Evolutionary conservation across 495 filamentous ascomycete genomes (phyloP), one percentile per base, ranked within the genome.

Genomic region (Lophiostoma macrostomum): DNA sequence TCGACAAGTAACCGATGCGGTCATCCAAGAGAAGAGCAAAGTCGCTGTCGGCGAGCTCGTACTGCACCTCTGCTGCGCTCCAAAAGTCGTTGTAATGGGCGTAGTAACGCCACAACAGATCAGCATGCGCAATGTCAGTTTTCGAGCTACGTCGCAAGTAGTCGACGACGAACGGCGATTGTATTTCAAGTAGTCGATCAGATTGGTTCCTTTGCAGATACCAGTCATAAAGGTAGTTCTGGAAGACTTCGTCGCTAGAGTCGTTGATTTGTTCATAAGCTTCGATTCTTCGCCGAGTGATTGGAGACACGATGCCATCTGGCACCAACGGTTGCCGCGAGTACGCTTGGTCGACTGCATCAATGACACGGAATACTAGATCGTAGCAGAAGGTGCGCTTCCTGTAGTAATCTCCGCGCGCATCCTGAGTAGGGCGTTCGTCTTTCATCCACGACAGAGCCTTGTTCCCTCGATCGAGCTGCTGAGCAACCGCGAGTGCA

Each of bases 161-260:
- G n/a, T 79, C 82, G 22, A 91, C 80, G 27, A 97, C 88, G 61
- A 87, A 87, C 0, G 82, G 78, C 11, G 93, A 95, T 44, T 88
- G 74, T 30, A 90, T 86, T 38, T 83, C 81, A 7, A 99, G 80
- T 30, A 99, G 76, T 3, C 88, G 83, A 45, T 97, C 88, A 22
- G 74, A 83, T 80, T 86, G 88, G 29, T 84, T 83, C 64, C 90
- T 84, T 28, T 76, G 69, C 34, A 96, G 78, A 67, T 97, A 96
- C 94, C 94, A 99, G 53, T 96, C 93, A 65, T 96, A 99, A 43
- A 99, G 76, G 58, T 89, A 85, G 23, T 87, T 91, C 67, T 97
- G 81, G 71, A 97, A 99, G 1, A 95, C 83, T 58, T 95, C 88
- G 58, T 99, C 93, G 7, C 79, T 75, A 0, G 91, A 96, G 38